Base-by-base conservation (phyloP, 495 filamentous ascomycete species). In the Bryoglossum gracile region DNA sequence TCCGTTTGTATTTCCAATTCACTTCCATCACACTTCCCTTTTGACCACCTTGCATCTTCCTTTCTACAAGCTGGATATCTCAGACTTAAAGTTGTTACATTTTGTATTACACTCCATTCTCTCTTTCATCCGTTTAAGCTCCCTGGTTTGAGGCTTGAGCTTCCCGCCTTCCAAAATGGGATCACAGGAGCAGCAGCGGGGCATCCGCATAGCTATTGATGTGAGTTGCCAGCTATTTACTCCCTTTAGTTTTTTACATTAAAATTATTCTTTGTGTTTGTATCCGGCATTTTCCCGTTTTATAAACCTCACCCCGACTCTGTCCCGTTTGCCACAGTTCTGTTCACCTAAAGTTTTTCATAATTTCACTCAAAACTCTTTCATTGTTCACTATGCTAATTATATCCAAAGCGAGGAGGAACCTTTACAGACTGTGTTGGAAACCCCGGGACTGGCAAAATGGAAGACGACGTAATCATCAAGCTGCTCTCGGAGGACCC, bases 401-500 rank as follows among this genome's bases (percentile, higher is more conserved):
- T 18, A 39, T 8, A 36, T 22, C 16, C 34, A 26, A 42, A 76
- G 73, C 76, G 83, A 21, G 82, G 82, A 50, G 82, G 83, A 51
- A 86, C 82, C 18, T 86, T 86, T 60, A 83, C 82, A 33, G 82
- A 84, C 62, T 82, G 79, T 55, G 78, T 85, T 30, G 82, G 82
- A 34, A 82, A 81, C 51, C 66, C 75, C 3, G 70, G 72, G 24
- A 78, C 73, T 36, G 76, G 76, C 3, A 71, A 66, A 47, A 70
- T 77, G 63, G 65, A 76, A 54, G 78, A 83, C 47, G 83, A 91
- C 58, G 73, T 94, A 37, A 80, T 95, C 45, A 80, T 95, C 60
- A 95, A 95, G 65, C 72, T 95, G 0, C 76, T 95, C 4, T 92
- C 87, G n/a, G 86, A 90, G 39, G 89, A 95, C 63, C 89, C 89